Conservation (phyloP, 768 basidiomycete genomes). For the Leccinum boreale region DNA sequence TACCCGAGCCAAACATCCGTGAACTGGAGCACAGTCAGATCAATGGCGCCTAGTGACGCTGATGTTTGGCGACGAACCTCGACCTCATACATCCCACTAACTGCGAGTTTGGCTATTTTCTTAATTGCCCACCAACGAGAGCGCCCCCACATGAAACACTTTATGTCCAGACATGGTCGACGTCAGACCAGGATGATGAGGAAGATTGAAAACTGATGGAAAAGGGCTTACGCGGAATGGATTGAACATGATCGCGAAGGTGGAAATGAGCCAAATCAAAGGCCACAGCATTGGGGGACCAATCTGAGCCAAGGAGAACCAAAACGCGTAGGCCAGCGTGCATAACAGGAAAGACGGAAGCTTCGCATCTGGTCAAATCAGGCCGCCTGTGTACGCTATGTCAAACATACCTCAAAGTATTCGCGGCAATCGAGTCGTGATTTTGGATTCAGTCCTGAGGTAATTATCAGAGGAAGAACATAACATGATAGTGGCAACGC, state of each 20-base stretch:
- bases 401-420: constrained; percentile 58
- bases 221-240: constrained; percentile 61
- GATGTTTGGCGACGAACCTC: constrained; percentile 47
- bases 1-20: constrained; percentile 90
- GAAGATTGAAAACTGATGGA: not conserved
- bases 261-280: constrained; percentile 72
- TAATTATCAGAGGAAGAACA: constrained; percentile 4
- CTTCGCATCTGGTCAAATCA: constrained; percentile 36
- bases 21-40: constrained; percentile 45
- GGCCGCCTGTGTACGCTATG: constrained; percentile 4
- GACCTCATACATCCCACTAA: constrained; percentile 68
- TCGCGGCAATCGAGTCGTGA: constrained; percentile 74
- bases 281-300: constrained; percentile 78
- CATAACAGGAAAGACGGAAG: constrained; percentile 78
- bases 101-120: constrained; percentile 57
- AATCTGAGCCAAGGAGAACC: constrained; percentile 73
- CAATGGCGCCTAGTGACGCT: not conserved
- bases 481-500: constrained; percentile 13
- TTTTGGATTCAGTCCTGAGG: constrained; percentile 62
- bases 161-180: constrained; percentile 35
- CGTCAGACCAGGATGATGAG: not conserved
- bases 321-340: constrained; percentile 75
- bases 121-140: constrained; percentile 77
- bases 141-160: constrained; percentile 37
- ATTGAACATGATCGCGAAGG: constrained; percentile 59